A percentile compares a stretch with the other conserved stretches of the same genome.
phyloP scores from a whole-genome alignment of 495 filamentous ascomycete genomes.

The Neurospora sp. region DNA sequence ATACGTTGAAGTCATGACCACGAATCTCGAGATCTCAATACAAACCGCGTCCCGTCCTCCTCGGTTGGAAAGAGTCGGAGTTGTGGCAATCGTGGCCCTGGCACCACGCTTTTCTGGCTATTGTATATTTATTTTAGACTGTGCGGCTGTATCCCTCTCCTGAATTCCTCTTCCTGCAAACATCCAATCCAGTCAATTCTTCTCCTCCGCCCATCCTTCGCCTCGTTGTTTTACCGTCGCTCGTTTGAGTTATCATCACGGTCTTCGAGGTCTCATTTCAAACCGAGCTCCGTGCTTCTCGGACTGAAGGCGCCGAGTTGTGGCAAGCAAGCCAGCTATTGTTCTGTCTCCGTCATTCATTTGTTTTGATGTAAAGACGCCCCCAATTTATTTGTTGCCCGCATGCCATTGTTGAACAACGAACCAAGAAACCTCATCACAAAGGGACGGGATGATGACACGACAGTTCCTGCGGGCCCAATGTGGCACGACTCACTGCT shows the following conservation, averaged over 20 bases:
- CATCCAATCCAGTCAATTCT: neutral
- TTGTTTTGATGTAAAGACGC: too few relatives aligned
- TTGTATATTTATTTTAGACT: neutral
- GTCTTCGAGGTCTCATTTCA: neutral
- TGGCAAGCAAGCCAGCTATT: neutral
- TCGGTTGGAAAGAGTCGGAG: neutral
- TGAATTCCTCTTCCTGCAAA: neutral
- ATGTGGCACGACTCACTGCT: neutral
- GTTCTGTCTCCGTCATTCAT: neutral
- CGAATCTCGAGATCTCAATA: neutral
- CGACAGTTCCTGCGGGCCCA: neutral
- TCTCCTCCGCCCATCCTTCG: too few relatives aligned
- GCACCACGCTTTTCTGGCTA: too few relatives aligned
- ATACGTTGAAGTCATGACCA: neutral
- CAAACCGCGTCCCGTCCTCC: neutral
- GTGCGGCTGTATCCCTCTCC: neutral
- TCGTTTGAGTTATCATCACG: neutral
- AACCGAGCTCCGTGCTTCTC: neutral
- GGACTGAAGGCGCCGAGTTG: neutral
- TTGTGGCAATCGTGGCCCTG: neutral
- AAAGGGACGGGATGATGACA: neutral
- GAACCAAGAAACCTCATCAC: neutral
- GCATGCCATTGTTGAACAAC: neutral
- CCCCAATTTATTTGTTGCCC: neutral
- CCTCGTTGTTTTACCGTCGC: too few relatives aligned